These are phyloP conservation scores for Scortechinia acanthostroma DNA, from an alignment of 2,329 filamentous ascomycete genomes.

Conservation along the genomic window DNA sequence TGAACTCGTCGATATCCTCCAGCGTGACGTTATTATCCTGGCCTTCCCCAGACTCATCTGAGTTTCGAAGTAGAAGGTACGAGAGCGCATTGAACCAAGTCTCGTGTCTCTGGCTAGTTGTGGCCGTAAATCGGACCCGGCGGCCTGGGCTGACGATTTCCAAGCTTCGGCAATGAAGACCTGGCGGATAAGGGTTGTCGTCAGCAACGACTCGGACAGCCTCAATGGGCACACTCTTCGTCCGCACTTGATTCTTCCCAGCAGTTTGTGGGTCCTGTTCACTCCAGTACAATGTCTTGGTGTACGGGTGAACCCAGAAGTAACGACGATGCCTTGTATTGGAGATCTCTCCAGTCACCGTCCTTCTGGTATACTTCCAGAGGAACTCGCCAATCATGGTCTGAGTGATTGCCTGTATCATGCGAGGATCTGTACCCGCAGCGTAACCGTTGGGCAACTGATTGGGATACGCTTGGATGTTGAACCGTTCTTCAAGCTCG, in stretches of 20 bases:
- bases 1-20: slow-evolving; percentile 73
- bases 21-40: slow-evolving; percentile 46
- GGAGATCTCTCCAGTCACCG: slow-evolving; percentile 82
- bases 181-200: slow-evolving; percentile 90
- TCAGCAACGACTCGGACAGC: slow-evolving; percentile 86
- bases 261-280: slow-evolving; percentile 76
- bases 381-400: slow-evolving; percentile 99
- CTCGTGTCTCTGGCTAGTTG: slow-evolving; percentile 88
- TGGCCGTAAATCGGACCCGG: slow-evolving; percentile 86
- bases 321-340: slow-evolving; percentile 86
- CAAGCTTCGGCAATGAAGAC: slow-evolving; percentile 87
- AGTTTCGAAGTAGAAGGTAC: slow-evolving; percentile 77
- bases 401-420: slow-evolving; percentile 98
- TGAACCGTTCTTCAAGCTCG: slow-evolving; percentile 86
- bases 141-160: slow-evolving; percentile 84
- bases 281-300: slow-evolving; percentile 92
- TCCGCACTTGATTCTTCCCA: slow-evolving; percentile 67
- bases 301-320: slow-evolving; percentile 99
- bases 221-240: slow-evolving; percentile 90
- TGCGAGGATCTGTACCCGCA: slow-evolving; percentile 78
- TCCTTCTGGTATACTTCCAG: slow-evolving; percentile 97
- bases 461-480: slow-evolving; percentile 58
- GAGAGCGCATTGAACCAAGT: slow-evolving; percentile 98
- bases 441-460: slow-evolving; percentile 53
- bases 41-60: slow-evolving; percentile 55